Evolutionary conservation across 352 stramenopile genomes (phyloP), one percentile per base, ranked within the genome.

Genomic region (Peronospora tabacina): DNA sequence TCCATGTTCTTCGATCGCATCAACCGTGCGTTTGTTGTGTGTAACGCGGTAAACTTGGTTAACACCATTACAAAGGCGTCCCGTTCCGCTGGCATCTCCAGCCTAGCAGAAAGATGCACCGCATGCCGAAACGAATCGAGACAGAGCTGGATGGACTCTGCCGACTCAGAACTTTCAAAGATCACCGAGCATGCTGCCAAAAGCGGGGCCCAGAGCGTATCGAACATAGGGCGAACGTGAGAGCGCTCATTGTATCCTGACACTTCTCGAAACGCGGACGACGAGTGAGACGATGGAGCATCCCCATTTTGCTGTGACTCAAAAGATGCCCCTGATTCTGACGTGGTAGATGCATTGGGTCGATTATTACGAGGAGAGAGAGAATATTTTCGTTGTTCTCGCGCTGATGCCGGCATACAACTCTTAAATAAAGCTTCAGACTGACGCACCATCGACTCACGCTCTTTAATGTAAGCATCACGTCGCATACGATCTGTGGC

Each of bases 1-100:
- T 98, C 92, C 49, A 99, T 96, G 69, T 99, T 96, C 72, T 99
- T 99, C 12, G 80, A 77, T 15, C 95, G 92, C 81, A 99, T 94
- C 47, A 98, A 74, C 24, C 83, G 72, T 5, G 94, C 95, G 9
- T 93, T 85, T 1, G 90, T 95, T 8, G 72, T 87, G 46, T 97
- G 89, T 1, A 99, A 71, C 12, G 90, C 88, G 0, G 95, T 98
- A 58, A 98, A 98, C 55, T 98, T 98, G 17, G 85, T 76, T 20
- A 99, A 64, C 35, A 97, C 94, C 29, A 96, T 97, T 26, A 99
- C 86, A 50, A 98, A 98, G 12, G 95, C 96, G 53, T 98, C 90
- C 22, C 94, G 80, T 39, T 97, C 94, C 1, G 95, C 73, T 13
- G 81, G 85, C 85, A 98, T 97, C 32, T 83, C 68, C 52, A 96